Percentiles rank a stretch among this genome's conserved stretches.
Evolutionary conservation across 805 yeast genomes (phyloP).

Genomic region (Isabelozyma gotoi): DNA sequence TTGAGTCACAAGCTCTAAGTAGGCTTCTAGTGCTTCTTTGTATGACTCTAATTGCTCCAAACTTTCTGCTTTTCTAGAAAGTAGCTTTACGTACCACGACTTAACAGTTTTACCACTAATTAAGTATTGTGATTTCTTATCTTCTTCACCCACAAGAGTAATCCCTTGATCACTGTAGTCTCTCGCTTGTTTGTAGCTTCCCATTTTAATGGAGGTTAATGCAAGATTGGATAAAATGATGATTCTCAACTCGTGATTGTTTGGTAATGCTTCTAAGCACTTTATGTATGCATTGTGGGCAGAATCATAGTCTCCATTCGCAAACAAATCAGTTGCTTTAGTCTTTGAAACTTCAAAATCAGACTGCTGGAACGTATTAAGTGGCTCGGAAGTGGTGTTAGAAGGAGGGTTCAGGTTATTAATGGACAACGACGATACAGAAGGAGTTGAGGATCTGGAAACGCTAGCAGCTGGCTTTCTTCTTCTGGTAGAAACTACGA

Average conservation of each 20-base stretch:
- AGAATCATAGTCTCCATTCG: conserved; percentile 75
- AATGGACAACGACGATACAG: background rate
- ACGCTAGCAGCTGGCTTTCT: conserved; percentile 14
- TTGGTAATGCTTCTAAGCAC: conserved; percentile 53
- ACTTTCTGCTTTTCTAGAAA: conserved; percentile 76
- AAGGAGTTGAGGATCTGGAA: background rate
- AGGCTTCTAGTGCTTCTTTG: conserved; percentile 58
- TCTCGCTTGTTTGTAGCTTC: conserved; percentile 60
- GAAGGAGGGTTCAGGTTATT: background rate
- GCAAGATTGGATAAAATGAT: conserved; percentile 77
- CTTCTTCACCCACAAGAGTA: conserved; percentile 26
- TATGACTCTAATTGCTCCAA: conserved; percentile 76
- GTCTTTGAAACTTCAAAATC: conserved; percentile 49
- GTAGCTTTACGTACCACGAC: conserved; percentile 72
- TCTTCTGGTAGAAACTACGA: conserved; percentile 21
- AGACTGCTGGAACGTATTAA: conserved; percentile 40
- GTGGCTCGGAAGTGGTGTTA: conserved; percentile 12
- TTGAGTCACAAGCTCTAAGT: conserved; percentile 60
- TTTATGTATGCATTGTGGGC: conserved; percentile 64
- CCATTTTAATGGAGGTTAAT: conserved; percentile 58
- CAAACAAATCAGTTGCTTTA: conserved; percentile 63
- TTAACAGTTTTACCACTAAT: conserved; percentile 53
- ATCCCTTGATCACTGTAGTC: conserved; percentile 50
- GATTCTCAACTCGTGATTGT: conserved; percentile 61
- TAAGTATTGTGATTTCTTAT: conserved; percentile 24